Evolutionary conservation across 139 green algal species (phyloP), one percentile per base, ranked within the genome.

Genomic region (Volvox africanus): DNA sequence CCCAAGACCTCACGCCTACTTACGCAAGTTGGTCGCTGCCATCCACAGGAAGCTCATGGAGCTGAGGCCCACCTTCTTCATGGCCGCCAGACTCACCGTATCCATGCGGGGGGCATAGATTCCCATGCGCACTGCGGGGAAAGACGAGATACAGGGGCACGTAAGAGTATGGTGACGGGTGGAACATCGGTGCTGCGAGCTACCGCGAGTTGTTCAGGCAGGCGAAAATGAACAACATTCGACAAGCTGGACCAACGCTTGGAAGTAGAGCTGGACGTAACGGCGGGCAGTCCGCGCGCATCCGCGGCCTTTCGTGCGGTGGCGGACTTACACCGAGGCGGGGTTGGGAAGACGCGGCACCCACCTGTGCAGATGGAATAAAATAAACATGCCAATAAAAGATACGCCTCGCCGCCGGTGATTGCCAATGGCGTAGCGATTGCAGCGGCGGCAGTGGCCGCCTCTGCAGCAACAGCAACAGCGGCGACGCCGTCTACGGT

Each of bases 41-140:
- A 91, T 91, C 87, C 87, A 91, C 50, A 76, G 14, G 3, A 90
- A 11, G 71, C 71, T 84, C 71, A 83, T 84, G 44, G 33, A 80
- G 76, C 61, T 91, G 24, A 86, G 76, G 3, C 87, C 87, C 30
- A 94, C 82, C 67, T 94, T 95, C 87, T 95, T 95, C 61, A 90
- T 92, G 65, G 94, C 93, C 16, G 94, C 88, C 61, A 96, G 90
- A 0, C 81, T 17, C 33, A 92, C 92, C 0, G 92, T 78, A 79
- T 95, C 61, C n/a, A 88, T 73, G n/a, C 91, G 88, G 0, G 92
- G 92, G 16, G 93, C 91, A 35, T 94, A 81, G 36, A 91, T 87
- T 80, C 89, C 92, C 28, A 95, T 84, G 21, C 94, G 89, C 26
- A 95, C 86, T 36, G 88, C 83, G 17, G 88, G 80, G 44, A 5